Evolutionary conservation across 2,329 filamentous ascomycete species (phyloP), one percentile per base, ranked within the genome.

Genomic region (Alternaria metachromatica): DNA sequence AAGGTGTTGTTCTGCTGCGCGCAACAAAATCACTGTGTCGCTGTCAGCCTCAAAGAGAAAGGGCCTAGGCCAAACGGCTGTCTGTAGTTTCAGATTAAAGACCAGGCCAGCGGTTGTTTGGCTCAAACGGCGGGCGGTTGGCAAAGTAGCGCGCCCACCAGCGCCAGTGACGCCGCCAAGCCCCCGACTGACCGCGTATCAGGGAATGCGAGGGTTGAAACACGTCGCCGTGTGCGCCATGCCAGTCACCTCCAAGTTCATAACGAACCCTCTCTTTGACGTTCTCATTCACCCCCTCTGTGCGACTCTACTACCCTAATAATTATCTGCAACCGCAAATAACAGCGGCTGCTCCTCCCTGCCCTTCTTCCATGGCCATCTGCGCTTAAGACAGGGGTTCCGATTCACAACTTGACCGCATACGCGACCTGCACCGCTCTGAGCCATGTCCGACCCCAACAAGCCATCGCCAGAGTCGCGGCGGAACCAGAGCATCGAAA

Each of bases 401-500:
- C 49, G n/a, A 21, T 57, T 54, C 33, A 49, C 62, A 20, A 51
- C 41, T 51, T 37, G 41, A 44, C 55, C 41, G 48, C 46, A 25
- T 21, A 58, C 54, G 49, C 60, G 25, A 37, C 64, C 48, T 37
- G 21, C 41, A 41, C 54, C 58, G 55, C 58, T 46, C 28, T 37
- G 50, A 58, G 55, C 21, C 64, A 67, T 69, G 66, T 64, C 64
- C 10, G 18, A 43, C 49, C 6, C 55, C 15, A 12, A 41, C 13
- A n/a, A 56, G 18, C 12, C 66, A 9, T 21, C 55, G 56, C 11
- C 66, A 5, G 53, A 60, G 41, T 15, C 41, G 15, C 3, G 58
- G 53, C 56, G 3, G 51, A 78, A 78, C 57, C 76, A 78, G 65
- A 79, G 76, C 62, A 78, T 79, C 58, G 74, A 77, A 66, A 80